A percentile compares a stretch with the other conserved stretches of the same genome.
Evolutionary conservation across 306 rosid genomes (phyloP).

Genomic region (Alnus glutinosa): DNA sequence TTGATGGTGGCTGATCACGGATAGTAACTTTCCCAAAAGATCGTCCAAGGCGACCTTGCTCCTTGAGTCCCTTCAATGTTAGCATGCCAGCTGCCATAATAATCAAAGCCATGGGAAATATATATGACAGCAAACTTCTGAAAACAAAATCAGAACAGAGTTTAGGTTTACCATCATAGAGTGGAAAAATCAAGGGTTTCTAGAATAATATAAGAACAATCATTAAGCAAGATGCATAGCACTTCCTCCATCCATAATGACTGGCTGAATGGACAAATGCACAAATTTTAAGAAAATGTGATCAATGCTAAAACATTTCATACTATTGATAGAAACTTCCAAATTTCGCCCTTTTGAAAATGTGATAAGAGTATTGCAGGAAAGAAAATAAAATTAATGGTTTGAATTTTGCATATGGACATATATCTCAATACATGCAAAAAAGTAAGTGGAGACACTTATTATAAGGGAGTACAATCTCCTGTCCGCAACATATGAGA

Average conservation of each 20-base stretch:
- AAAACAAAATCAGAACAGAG: constrained; percentile 34
- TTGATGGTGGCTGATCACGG: constrained; percentile 92
- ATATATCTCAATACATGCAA: not conserved
- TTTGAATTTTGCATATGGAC: not conserved
- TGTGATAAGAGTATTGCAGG: too few relatives aligned
- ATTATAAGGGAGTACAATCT: not conserved
- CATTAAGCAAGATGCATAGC: constrained; percentile 2
- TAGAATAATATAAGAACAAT: constrained; percentile 7
- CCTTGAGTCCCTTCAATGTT: constrained; percentile 78
- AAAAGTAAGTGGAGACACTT: not conserved
- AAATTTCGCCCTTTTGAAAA: not conserved
- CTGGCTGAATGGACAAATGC: not conserved
- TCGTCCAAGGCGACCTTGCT: constrained; percentile 98
- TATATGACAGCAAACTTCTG: constrained; percentile 83
- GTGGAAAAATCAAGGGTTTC: constrained; percentile 3
- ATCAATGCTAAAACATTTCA: not conserved
- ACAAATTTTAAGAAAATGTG: not conserved
- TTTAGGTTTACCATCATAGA: constrained; percentile 3
- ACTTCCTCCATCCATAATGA: constrained; percentile 1
- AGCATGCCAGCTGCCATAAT: constrained; percentile 75
- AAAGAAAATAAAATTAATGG: not conserved
- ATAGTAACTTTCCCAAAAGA: constrained; percentile 76
- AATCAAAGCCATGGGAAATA: constrained; percentile 67
- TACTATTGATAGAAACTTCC: not conserved
- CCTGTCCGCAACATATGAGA: not conserved